These are phyloP conservation scores for Mycena venus DNA, from an alignment of 768 basidiomycete genomes.

Conservation along the genomic window DNA sequence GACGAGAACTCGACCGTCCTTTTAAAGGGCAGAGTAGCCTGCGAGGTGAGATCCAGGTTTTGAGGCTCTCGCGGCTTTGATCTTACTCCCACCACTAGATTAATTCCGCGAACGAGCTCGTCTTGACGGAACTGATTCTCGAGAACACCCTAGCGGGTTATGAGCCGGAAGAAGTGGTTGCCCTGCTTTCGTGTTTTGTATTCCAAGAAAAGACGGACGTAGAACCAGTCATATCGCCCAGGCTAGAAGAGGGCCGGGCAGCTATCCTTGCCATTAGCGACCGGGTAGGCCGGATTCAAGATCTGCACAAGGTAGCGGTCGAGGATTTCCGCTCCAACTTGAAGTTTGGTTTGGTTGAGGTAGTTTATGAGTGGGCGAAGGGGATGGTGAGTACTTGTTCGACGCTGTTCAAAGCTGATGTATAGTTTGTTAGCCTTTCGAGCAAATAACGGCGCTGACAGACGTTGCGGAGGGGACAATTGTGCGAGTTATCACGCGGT, in stretches of 20 bases:
- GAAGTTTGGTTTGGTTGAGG: conserved; percentile 94
- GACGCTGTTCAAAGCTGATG: not conserved
- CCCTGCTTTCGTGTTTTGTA: conserved; percentile 94
- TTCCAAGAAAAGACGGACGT: conserved; percentile 98
- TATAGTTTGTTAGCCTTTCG: conserved; percentile 79
- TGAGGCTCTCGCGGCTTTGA: not conserved
- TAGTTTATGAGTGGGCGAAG: conserved; percentile 99
- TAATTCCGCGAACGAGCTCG: conserved; percentile 97
- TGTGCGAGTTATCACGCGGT: conserved; percentile 93
- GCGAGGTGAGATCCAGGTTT: conserved; percentile 76
- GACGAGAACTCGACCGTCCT: conserved; percentile 96
- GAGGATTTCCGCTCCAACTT: conserved; percentile 84
- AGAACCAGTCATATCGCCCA: conserved; percentile 85
- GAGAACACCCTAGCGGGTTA: conserved; percentile 94
- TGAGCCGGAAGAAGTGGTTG: conserved; percentile 96
- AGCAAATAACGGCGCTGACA: conserved; percentile 92
- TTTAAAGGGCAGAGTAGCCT: conserved; percentile 97
- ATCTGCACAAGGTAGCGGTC: conserved; percentile 79
- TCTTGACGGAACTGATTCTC: conserved; percentile 95
- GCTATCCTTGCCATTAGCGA: conserved; percentile 85
- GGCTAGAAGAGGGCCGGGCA: conserved; percentile 84
- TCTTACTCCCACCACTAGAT: conserved; percentile 67
- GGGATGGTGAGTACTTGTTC: conserved; percentile 83
- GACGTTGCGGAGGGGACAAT: conserved; percentile 98
- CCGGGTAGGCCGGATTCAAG: conserved; percentile 84